phyloP scores from a whole-genome alignment of 176 grass and related monocot species.

The Zea luxurians region DNA sequence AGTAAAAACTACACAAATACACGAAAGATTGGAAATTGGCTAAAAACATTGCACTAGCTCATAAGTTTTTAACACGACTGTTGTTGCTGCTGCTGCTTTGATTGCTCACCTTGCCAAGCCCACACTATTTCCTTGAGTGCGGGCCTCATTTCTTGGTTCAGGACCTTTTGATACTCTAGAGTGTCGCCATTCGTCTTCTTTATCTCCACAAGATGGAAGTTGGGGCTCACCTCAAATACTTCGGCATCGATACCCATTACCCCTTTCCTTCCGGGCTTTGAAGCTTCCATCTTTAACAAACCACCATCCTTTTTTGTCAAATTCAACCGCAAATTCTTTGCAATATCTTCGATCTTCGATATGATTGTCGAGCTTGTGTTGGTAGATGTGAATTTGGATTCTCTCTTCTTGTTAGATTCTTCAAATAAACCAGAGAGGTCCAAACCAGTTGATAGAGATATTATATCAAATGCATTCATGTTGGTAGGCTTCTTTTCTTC shows the following conservation, averaged over 20 bases:
- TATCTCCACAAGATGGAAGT: constrained; percentile 87
- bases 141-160: constrained; percentile 79
- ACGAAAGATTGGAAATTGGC: not conserved
- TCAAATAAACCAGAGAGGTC: constrained; percentile 94
- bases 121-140: constrained; percentile 91
- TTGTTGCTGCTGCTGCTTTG: constrained; percentile 39
- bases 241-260: constrained; percentile 78
- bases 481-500: constrained; percentile 50
- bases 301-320: constrained; percentile 89
- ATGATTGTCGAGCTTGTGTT: constrained; percentile 60
- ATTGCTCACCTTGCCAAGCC: constrained; percentile 92
- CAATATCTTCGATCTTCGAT: constrained; percentile 75
- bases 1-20: constrained; percentile 20
- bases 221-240: constrained; percentile 89
- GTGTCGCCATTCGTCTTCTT: constrained; percentile 88
- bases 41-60: not conserved
- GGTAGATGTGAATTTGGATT: constrained; percentile 81
- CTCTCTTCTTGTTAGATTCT: constrained; percentile 55
- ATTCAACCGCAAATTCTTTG: constrained; percentile 68
- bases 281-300: constrained; percentile 77
- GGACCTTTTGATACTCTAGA: constrained; percentile 70
- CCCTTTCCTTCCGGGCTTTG: constrained; percentile 74
- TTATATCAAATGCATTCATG: constrained; percentile 95
- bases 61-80: constrained; percentile 6
- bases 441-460: constrained; percentile 76